Evolutionary conservation across 139 green algal species (phyloP), one percentile per base, ranked within the genome.

Genomic region (Nannochloris sp.): DNA sequence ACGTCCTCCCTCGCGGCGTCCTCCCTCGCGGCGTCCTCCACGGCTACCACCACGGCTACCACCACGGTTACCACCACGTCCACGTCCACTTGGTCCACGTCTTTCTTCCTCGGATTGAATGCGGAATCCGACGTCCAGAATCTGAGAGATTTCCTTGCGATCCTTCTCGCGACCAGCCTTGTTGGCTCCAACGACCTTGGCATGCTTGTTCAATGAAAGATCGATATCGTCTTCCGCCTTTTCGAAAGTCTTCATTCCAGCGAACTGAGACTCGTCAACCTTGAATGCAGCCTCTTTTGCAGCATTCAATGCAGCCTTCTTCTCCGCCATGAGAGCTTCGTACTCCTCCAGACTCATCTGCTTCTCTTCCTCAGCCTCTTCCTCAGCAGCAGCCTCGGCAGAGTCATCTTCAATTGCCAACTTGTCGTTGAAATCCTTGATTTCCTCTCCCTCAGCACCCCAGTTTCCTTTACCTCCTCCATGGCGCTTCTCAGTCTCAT

Each of bases 381-480:
- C 72, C 33, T 69, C 65, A 1, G 6, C 68, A 48, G 69, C 70
- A 36, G 66, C 61, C 48, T 57, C 33, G 43, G 67, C 63, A n/a
- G 58, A 65, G n/a, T 30, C 53, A 51, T 71, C 66, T 46, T 62
- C 78, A 25, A 29, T 61, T 16, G 30, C 59, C 12, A 56, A 26
- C 11, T 56, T 75, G 60, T 74, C 79, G 23, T 66, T 4, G 8
- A 49, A 30, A 20, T 78, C 70, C 28, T 80, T 77, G 30, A 61
- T 37, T 67, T 86, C 82, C 9, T 88, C 70, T 63, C 77, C 80
- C 36, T 80, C 83, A 44, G 75, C 68, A 37, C 80, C 80, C 87
- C 87, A 95, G 77, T 95, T 95, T 72, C 80, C 85, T 48, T 73
- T 70, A 61, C 87, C 87, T 50, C 68, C 78, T 40, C 87, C 87